Evolutionary conservation across 1,284 basidiomycete genomes (phyloP), one percentile per base, ranked within the genome.

Genomic region (Sanghuangporus weigelae): DNA sequence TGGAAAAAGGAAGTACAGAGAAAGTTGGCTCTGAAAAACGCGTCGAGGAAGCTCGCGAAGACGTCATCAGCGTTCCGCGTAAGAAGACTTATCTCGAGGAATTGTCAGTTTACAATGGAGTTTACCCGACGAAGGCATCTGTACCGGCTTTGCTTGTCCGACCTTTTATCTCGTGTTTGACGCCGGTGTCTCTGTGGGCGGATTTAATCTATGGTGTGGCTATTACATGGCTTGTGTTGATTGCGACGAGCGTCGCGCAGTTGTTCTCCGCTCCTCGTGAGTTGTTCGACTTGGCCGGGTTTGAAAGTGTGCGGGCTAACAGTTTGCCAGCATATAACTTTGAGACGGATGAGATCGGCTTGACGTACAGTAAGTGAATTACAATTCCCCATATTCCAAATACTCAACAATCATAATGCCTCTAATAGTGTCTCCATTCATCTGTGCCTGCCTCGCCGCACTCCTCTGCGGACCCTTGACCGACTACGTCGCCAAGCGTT

Each of bases 141-240:
- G 42, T 66, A 21, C 3, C 11, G 23, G 50, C 39, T 7, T 19
- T 67, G 36, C 42, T 67, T 7, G 7, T 57, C 14, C 48, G 66
- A 31, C 66, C 66, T 7, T 60, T 67, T 36, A 40, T 65, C 8
- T 60, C 64, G 19, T 63, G 64, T 19, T 49, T 64, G 21, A 66
- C 66, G 16, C 66, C 66, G 5, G 63, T 67, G 21, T 65, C 60
- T 40, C 38, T 66, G 8, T 67, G 66, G 66, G 66, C 64, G 19
- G 54, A 64, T 16, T 23, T 67, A 23, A 57, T 69, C 4, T 69
- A 68, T 56, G 68, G 68, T n/a, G 65, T 66, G 21, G 67, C 67
- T 12, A 67, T 69, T 57, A 68, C 68, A 19, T 69, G 68, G 68
- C 65, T 69, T 23, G 67, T 68, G 35, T 62, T 69, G 39, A 64